Evolutionary conservation across 768 basidiomycete species (phyloP), one percentile per base, ranked within the genome.

Genomic region (Mycena venus): DNA sequence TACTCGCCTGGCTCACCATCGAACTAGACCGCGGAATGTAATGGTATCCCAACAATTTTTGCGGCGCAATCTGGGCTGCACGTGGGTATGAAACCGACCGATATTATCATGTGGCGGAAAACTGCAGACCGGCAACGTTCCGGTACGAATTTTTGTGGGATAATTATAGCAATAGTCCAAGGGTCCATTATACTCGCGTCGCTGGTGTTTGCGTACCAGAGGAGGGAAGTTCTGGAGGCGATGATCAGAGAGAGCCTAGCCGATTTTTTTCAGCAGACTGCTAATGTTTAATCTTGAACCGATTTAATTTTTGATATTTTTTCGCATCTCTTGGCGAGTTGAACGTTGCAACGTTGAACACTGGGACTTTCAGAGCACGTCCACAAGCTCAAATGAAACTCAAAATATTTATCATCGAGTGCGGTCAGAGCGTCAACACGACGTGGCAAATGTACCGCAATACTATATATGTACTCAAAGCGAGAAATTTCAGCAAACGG

Each of bases 31-130:
- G 38, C 55, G 38, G 53, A 68, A 3, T 56, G n/a, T 27, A 38
- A 58, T 12, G 51, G 51, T 21, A 25, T 49, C 21, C 29, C 66
- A 8, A 55, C 47, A 1, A 68, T 68, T 27, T 42, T 68, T 19
- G 36, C 31, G 36, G 66, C 66, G 40, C 29, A 36, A 42, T 47
- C 36, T 3, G 53, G 53, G 27, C n/a, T n/a, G n/a, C n/a, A n/a
- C n/a, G 21, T 38, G 1, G 66, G 27, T 2, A 1, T 15, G 27
- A 27, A 17, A 6, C 49, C 0, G 1, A 68, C 56, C 38, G 25
- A 56, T 21, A 68, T 68, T 21, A 23, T 42, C 21, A n/a, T 68
- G 21, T 68, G 66, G 66, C 53, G 55, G 42, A 68, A 68, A 31
- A 32, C 49, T 1, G 49, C 17, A 0, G 49, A 29, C 53, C 31